These are phyloP conservation scores for Candida taoyuanica DNA, from an alignment of 805 yeast species.

Conservation along the genomic window DNA sequence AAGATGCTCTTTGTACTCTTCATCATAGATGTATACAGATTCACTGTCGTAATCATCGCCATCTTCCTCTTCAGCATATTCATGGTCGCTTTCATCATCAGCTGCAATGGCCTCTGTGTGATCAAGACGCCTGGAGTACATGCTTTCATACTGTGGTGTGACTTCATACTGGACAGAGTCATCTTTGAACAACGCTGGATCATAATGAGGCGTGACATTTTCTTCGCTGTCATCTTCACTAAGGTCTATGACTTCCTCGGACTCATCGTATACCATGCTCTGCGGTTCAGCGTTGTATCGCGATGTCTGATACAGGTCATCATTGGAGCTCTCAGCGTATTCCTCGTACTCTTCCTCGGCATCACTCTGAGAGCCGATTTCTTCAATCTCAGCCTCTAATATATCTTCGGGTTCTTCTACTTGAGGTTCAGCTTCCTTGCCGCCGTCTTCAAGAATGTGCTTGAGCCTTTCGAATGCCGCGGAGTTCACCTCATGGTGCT, in stretches of 20 bases:
- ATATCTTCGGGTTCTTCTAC: background rate
- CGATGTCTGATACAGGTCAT: no score
- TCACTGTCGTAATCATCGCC: conserved; percentile 2
- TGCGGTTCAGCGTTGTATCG: no score
- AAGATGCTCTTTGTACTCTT: background rate
- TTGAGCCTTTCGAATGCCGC: conserved; percentile 25
- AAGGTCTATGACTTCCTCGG: conserved; percentile 5
- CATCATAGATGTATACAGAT: no score
- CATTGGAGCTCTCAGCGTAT: conserved; percentile 27
- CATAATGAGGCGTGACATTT: conserved; percentile 10
- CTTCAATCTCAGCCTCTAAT: conserved; percentile 27
- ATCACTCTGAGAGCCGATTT: conserved; percentile 17
- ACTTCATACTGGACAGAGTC: conserved; percentile 8
- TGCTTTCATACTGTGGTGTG: conserved; percentile 12
- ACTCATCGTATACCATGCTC: background rate
- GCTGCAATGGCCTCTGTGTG: background rate
- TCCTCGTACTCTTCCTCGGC: conserved; percentile 15
- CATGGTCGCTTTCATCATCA: background rate
- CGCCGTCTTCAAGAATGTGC: conserved; percentile 12
- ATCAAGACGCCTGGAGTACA: conserved; percentile 1
- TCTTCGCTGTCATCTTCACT: conserved; percentile 7
- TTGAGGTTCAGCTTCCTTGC: background rate
- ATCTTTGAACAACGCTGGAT: conserved; percentile 12
- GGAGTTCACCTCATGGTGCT: conserved; percentile 20
- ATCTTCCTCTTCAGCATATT: background rate